Evolutionary conservation across 1,139 yeast species (phyloP), one percentile per base, ranked within the genome.

Genomic region (Candida frijolesensis): DNA sequence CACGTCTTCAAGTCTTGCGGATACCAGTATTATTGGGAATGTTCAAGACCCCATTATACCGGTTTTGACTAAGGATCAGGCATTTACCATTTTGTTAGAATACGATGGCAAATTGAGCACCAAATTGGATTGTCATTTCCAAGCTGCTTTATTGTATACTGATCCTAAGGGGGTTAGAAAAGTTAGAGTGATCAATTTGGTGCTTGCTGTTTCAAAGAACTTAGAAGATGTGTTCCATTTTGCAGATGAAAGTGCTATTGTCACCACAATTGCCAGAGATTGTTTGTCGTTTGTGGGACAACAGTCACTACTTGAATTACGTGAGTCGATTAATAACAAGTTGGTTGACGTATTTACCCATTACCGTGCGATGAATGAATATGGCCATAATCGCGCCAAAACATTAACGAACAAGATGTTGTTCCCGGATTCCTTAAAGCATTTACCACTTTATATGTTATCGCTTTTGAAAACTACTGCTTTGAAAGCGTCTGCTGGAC

Each of bases 61-160:
- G 0, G 71, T 82, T 6, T 68, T 92, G 18, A 78, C 80, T 44
- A 77, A 79, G 16, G 86, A 88, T 59, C 87, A 89, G 45, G 78
- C 88, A 2, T 68, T 90, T 51, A 87, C 90, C 4, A 84, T 89
- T 2, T 75, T 89, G 48, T 83, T 94, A 59, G 78, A 77, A 49
- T 87, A 89, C 60, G 97, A 91, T 62, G 92, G 91, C 1, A 84
- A 82, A 54, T 76, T 95, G 43, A 82, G 85, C 51, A 75, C 88
- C 3, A 83, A 83, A 52, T 77, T 80, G 38, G 97, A 90, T 65
- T 89, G 91, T 40, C 96, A 90, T 66, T 90, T 92, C 74, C 99
- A 94, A 69, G 88, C 90, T 1, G 98, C 98, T 0, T 60, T 94
- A 42, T 74, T 95, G 49, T 91, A 90, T 65, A 94, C 98, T 0